Base-by-base conservation (phyloP, 2,329 filamentous ascomycete genomes). In the Cercospora sp. region DNA sequence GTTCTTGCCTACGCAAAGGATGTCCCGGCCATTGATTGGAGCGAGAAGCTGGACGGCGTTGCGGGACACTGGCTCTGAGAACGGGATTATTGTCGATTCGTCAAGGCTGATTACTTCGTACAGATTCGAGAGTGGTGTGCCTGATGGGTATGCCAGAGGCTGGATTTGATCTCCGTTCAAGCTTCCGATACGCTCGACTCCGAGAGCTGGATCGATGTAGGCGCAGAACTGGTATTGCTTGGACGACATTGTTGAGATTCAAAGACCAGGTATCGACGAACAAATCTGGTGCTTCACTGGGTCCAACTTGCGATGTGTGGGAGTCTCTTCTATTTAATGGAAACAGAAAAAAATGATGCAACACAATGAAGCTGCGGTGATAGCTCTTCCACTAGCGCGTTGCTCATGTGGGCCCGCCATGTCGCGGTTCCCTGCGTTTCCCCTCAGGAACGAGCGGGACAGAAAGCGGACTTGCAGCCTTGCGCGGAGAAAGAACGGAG, bases 1-100 rank as follows among this genome's bases (percentile, higher is more conserved):
- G 71, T 87, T 88, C 73, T 88, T 87, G 30, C 85, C 85, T 2
- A 88, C 84, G 58, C 84, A 81, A 1, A 87, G 80, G n/a, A 87
- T 77, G 73, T 87, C 85, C 28, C 85, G 80, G 6, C 80, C 81
- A 21, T 76, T 78, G 51, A 87, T 80, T 0, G 84, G 82, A 2
- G 85, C 78, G 0, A 86, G 78, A 0, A 86, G 73, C 66, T 79
- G 81, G 24, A 84, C 79, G 13, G 21, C 49, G 3, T 78, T 77
- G 1, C 78, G 71, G 5, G 79, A 68, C 18, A 83, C 57, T 1
- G 77, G 61, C 9, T 79, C 74, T 2, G 77, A 79, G 5, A 75
- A 69, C 4, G 79, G 70, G 5, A 80, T 73, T 45, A 86, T 81
- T 30, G 78, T 78, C 0, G 75, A 69, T 26, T 79, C 72, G 12